Evolutionary conservation across 1,284 basidiomycete genomes (phyloP), one percentile per base, ranked within the genome.

Genomic region (Marasmius sp.): DNA sequence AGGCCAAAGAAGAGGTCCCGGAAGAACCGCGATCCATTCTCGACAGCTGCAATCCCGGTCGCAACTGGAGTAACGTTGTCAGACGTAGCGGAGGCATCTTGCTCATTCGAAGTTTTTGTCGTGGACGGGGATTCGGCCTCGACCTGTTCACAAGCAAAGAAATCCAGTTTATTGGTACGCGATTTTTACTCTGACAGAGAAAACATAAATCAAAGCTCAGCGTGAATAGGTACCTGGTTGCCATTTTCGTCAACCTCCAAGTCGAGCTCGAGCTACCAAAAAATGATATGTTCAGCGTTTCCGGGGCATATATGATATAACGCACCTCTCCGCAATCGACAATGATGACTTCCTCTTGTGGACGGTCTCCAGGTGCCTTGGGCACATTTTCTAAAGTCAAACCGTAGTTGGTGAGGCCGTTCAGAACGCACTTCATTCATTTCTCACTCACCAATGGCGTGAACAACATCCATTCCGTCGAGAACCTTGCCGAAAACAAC

Each of bases 401-500:
- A 12, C 61, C 59, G 72, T 36, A 73, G 67, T 48, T 41, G 45
- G 65, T 37, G 38, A 50, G 51, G 27, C 3, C 20, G 56, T 6
- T 54, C 33, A 34, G 27, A 27, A 48, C 11, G 60, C 11, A 50
- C 49, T 18, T 20, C 33, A 41, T 14, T 6, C 5, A 27, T 27
- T 27, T 5, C 2, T 27, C 27, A 75, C 82, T 60, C 66, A 91
- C 93, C 92, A 65, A 96, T 93, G 33, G 77, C 75, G 63, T 78
- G 73, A 43, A 97, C 83, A 64, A 97, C 77, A 66, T 95, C 91
- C 91, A 96, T 92, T 58, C 95, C 95, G 65, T 97, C 93, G 52
- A 97, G 67, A 61, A 97, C 92, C 68, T 87, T 87, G 62, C 95
- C 95, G 68, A 97, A 98, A 50, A 98, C 95, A 72, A 96, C 91